Conservation (phyloP, 2,329 filamentous ascomycete genomes). For the Microcyclospora pomicola region DNA sequence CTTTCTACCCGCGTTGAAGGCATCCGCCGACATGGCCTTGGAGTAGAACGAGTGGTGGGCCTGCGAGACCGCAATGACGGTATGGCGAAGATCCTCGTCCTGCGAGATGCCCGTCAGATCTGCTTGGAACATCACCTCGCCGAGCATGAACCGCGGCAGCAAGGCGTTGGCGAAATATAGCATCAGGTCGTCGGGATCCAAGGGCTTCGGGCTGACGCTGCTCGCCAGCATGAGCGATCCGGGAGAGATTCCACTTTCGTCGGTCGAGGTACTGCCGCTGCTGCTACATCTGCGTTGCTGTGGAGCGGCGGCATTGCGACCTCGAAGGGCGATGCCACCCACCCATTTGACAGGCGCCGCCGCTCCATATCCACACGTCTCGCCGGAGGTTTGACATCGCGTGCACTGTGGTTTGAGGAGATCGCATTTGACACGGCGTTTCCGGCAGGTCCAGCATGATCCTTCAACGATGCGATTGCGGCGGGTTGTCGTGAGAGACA, state of each 20-base stretch:
- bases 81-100: slow-evolving; percentile 5
- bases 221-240: not conserved
- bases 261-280: too few relatives aligned
- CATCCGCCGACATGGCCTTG: too few relatives aligned
- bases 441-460: slow-evolving; percentile 8
- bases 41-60: slow-evolving; percentile 6
- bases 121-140: too few relatives aligned
- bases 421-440: slow-evolving; percentile 7
- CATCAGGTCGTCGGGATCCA: slow-evolving; percentile 3
- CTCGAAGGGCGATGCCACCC: slow-evolving; percentile 7
- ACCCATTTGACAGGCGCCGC: slow-evolving; percentile 8
- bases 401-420: slow-evolving; percentile 5
- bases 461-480: slow-evolving; percentile 3
- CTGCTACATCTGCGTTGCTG: too few relatives aligned
- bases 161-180: slow-evolving; percentile 7
- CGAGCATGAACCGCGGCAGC: slow-evolving; percentile 5
- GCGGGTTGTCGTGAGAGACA: too few relatives aligned
- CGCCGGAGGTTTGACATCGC: slow-evolving; percentile 3
- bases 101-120: slow-evolving; percentile 1
- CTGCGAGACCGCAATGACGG: slow-evolving; percentile 6
- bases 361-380: slow-evolving; percentile 6
- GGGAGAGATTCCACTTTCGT: too few relatives aligned
- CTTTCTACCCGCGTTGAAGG: not conserved
- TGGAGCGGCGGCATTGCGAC: not conserved
- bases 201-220: slow-evolving; percentile 1